phyloP scores from a whole-genome alignment of 805 yeast species.

The Suhomyces sp. region DNA sequence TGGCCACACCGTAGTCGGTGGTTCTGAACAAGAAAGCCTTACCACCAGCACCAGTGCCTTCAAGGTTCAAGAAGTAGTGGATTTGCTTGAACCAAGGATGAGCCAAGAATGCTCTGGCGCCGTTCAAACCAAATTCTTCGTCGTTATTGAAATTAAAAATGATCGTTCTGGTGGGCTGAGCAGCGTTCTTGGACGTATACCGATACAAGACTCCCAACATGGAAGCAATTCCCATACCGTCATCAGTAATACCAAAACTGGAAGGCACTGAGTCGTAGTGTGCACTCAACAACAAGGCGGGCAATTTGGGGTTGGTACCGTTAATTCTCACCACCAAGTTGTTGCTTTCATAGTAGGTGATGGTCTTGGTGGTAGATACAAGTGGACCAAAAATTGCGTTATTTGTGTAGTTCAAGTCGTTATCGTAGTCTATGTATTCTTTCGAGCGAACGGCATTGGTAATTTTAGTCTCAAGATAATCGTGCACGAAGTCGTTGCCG shows the following conservation, averaged over 20 bases:
- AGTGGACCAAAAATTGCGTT: constrained; percentile 52
- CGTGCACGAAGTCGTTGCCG: constrained; percentile 75
- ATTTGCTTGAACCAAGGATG: constrained; percentile 71
- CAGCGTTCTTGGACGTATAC: constrained; percentile 25
- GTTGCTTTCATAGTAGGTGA: constrained; percentile 77
- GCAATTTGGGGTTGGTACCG: constrained; percentile 56
- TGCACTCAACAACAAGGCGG: constrained; percentile 74
- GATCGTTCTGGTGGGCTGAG: constrained; percentile 66
- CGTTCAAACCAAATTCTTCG: constrained; percentile 84
- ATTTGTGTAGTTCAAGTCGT: constrained; percentile 41
- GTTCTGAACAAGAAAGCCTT: constrained; percentile 78
- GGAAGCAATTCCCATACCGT: constrained; percentile 84
- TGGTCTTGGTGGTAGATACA: constrained; percentile 42
- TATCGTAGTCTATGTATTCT: constrained; percentile 35
- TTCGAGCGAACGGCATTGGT: constrained; percentile 19
- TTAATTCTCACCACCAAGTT: constrained; percentile 73
- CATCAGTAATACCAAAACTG: constrained; percentile 85
- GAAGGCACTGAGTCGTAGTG: constrained; percentile 91
- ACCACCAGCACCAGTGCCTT: constrained; percentile 93
- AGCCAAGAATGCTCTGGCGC: constrained; percentile 68
- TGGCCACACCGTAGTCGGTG: constrained; percentile 71
- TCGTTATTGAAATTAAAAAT: constrained; percentile 84
- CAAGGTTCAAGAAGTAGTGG: constrained; percentile 70
- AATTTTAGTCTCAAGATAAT: constrained; percentile 49
- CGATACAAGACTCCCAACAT: constrained; percentile 66